Base-by-base conservation (phyloP, 2,329 filamentous ascomycete genomes). In the Fusarium multiceps region DNA sequence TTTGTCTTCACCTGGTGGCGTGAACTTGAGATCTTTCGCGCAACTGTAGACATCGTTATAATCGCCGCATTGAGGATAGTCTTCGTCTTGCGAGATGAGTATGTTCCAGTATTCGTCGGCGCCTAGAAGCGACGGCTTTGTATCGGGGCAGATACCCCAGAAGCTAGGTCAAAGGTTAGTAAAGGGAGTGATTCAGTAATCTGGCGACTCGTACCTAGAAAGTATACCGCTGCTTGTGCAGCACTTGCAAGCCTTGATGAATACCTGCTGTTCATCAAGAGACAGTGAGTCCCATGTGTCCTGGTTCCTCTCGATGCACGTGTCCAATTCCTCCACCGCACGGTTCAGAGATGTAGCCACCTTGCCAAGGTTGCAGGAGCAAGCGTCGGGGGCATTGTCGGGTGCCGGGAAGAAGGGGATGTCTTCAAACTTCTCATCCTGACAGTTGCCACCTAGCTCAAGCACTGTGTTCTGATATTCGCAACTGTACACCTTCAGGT, bases 331-430 rank as follows among this genome's bases (percentile, higher is more conserved):
- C 8, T 47, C 45, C 12, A 27, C 18, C 11, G 45, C 45, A 4
- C 45, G 45, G 25, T 47, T 47, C 13, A 47, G 25, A 28, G 45
- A 47, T 6, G 45, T 47, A 20, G 8, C 25, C 2, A 47, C 25
- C 45, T 47, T 47, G 25, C 45, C 45, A 27, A 47, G 45, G 12
- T 47, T 47, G 25, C 45, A 47, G 16, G 45, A 47, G 25, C 45
- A 47, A 47, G 45, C 45, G 8, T 27, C 25, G 3, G 25, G 7
- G 7, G 25, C 25, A 28, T 47, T 3, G 12, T 47, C 45, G 18
- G 45, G 45, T 27, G 45, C 45, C 4, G 45, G 45, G 18, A 47
- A 47, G 45, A 47, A 47, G 4, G 45, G 45, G 3, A 47, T 27
- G 10, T 20, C 18, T 7, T 47, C 2, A 3, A 47, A 47, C 18